Conservation (phyloP, 805 yeast species). For the Alloascoidea hylecoeti region DNA sequence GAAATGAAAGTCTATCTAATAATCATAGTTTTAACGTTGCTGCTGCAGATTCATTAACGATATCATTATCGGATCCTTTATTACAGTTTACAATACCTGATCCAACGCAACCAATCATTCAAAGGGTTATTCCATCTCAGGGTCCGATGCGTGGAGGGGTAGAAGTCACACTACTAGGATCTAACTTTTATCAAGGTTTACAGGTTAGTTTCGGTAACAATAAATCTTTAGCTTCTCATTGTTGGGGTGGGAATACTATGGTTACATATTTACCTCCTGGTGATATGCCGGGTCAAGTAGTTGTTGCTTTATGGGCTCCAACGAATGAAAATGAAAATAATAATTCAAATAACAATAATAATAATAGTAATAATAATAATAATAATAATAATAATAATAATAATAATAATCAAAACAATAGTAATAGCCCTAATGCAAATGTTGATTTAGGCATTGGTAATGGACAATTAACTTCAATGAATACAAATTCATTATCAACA, state of each 20-base stretch:
- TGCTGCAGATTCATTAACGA: too few species aligned
- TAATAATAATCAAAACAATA: neutral
- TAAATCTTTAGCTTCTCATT: conserved; percentile 66
- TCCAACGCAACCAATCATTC: conserved; percentile 59
- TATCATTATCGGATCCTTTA: too few species aligned
- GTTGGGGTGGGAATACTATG: conserved; percentile 92
- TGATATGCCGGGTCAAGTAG: conserved; percentile 76
- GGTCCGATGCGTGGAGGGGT: conserved; percentile 96
- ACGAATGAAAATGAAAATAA: too few species aligned
- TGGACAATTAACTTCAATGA: too few species aligned
- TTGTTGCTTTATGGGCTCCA: conserved; percentile 63
- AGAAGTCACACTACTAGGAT: conserved; percentile 83
- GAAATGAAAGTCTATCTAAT: too few species aligned
- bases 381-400: neutral
- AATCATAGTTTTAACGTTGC: too few species aligned
- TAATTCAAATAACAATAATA: too few species aligned
- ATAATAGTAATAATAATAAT: conserved; percentile 4
- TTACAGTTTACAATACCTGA: too few species aligned
- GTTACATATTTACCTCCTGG: conserved; percentile 94
- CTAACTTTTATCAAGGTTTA: conserved; percentile 73
- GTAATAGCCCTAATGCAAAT: too few species aligned
- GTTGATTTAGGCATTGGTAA: conserved; percentile 15
- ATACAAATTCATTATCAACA: too few species aligned
- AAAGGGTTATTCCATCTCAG: conserved; percentile 85
- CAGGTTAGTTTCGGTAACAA: conserved; percentile 78